Base-by-base conservation (phyloP, 129 eudicot genomes). In the Flaveria ramosissima region DNA sequence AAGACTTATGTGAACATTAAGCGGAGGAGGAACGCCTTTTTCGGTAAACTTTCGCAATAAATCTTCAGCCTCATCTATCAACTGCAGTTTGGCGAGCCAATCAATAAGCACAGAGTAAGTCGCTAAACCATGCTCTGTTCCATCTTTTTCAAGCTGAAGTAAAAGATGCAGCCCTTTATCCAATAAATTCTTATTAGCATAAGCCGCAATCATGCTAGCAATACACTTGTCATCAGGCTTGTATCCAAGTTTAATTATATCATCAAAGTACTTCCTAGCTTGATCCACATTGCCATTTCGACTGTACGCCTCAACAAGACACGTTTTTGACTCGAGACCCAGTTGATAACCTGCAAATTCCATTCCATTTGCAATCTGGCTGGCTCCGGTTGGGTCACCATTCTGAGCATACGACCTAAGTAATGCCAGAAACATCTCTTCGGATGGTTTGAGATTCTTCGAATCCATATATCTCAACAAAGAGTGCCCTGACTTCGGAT, bases 31-130 rank as follows among this genome's bases (percentile, higher is more conserved):
- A 86, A 91, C 91, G 26, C 92, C 90, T 47, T 46, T 79, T 74
- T 84, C 82, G 23, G 86, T 56, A 42, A 95, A 83, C 81, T 83
- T 95, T 4, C 84, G 85, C 80, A 91, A 45, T 27, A 95, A 2
- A 19, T 79, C 90, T 81, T 95, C 97, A 20, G 86, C 97, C 74
- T 95, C 99, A 64, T 95, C 99, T 71, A 86, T 26, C 59, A 95
- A 82, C 74, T 87, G 86, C 86, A 95, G 51, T 75, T 87, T 84
- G 72, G 84, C 68, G 24, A 95, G 79, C 99, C 99, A 95, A 71
- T 89, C 94, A n/a, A 91, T 83, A 66, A 95, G 79, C 14, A 81
- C 97, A 9, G 86, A 36, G 68, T 88, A 95, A 32, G 97, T 92
- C 20, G 80, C 84, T 43, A 92, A 84, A 27, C 99, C 90, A 27